Evolutionary conservation across 2,329 filamentous ascomycete genomes (phyloP).

Genomic region (Fusarium humuli): DNA sequence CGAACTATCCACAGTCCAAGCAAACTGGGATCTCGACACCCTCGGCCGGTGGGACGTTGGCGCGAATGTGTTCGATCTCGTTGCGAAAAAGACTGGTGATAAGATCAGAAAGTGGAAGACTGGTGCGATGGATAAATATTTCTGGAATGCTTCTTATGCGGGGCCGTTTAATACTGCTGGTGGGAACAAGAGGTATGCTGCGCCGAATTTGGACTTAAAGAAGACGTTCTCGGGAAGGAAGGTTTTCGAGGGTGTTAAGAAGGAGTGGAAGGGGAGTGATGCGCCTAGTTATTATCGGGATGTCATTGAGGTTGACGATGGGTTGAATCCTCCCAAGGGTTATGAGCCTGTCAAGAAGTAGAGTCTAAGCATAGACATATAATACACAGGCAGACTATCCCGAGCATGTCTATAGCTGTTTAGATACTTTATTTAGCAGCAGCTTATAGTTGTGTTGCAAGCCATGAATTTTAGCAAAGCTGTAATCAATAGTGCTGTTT

Average conservation of each 20-base stretch:
- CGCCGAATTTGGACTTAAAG: constrained; percentile 55
- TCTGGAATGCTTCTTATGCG: constrained; percentile 66
- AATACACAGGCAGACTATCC: no score
- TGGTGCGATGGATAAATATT: constrained; percentile 55
- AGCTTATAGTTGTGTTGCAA: no score
- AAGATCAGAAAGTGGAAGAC: constrained; percentile 54
- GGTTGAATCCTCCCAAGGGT: constrained; percentile 56
- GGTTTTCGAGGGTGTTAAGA: constrained; percentile 54
- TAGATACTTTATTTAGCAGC: no score
- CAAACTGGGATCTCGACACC: constrained; percentile 77
- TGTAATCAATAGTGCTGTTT: no score
- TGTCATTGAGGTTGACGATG: constrained; percentile 56
- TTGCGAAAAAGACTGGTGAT: constrained; percentile 72
- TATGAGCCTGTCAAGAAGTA: constrained; percentile 48
- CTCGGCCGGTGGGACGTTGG: constrained; percentile 79
- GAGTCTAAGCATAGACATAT: background rate
- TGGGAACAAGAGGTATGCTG: constrained; percentile 52
- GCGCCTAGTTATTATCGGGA: constrained; percentile 58
- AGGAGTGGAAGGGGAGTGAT: constrained; percentile 53
- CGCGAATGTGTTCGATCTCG: constrained; percentile 74
- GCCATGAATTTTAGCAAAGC: no score
- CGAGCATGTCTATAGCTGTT: no score
- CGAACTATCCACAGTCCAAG: constrained; percentile 72
- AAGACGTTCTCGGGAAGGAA: constrained; percentile 49
- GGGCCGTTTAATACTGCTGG: constrained; percentile 58